Evolutionary conservation across 2,329 filamentous ascomycete genomes (phyloP), one percentile per base, ranked within the genome.

Genomic region (Penicillium sp.): DNA sequence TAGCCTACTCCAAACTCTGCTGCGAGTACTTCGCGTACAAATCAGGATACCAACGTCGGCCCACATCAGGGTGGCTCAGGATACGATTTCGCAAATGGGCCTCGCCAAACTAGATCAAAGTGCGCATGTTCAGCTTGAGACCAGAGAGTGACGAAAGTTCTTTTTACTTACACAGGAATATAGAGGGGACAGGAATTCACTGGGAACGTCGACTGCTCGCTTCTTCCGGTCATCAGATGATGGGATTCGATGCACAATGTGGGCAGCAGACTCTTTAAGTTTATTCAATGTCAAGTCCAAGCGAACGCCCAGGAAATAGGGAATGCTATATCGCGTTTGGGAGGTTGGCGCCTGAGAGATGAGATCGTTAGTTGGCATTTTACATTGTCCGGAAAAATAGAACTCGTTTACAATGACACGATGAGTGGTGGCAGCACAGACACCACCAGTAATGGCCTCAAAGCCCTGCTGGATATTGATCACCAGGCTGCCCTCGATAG

Each of bases 251-350:
- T 62, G 40, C 10, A 74, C 71, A 45, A 76, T 76, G 43, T 76
- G 72, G 1, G 67, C 65, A 2, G 73, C 73, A 0, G 73, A 73
- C 35, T 72, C 65, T 19, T 72, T 64, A 2, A 76, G 68, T 30
- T 74, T 55, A 0, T 84, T 81, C 52, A 85, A 80, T 69, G 72
- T 85, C 76, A 75, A 81, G 78, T 75, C 72, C 58, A 76, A 59
- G 11, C 81, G 80, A 37, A 85, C 82, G 4, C 81, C 82, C 38
- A 84, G 82, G 72, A 86, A 86, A 71, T 84, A 86, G 0, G 84
- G 83, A 16, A 86, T 81, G 42, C 81, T 84, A 62, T 76, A 77
- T 55, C 75, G 62, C 0, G 71, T 76, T 33, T 59, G 65, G 1
- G 61, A 64, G 0, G 70, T 76, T 0, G 74, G 74, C 0, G 74